A percentile compares a stretch with the other conserved stretches of the same genome.
Conservation (phyloP, 768 basidiomycete species). For the Podaxis sp. region DNA sequence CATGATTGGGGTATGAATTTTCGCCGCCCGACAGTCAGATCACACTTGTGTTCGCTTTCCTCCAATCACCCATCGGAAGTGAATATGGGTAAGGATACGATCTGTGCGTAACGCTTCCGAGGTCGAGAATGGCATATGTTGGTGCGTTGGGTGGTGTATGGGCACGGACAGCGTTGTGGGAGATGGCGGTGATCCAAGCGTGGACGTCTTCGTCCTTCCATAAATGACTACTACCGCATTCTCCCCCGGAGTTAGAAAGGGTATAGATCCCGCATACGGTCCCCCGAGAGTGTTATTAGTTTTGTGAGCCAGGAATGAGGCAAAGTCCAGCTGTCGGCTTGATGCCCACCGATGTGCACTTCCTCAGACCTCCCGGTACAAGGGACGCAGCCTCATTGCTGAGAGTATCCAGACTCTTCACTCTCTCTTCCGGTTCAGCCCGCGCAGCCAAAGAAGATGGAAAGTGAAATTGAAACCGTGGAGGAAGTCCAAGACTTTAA, state of each 20-base stretch:
- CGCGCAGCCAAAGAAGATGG: slow-evolving; percentile 33
- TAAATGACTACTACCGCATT: slow-evolving; percentile 90
- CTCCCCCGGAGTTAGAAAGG: slow-evolving; percentile 58
- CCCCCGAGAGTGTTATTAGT: slow-evolving; percentile 65
- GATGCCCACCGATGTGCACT: slow-evolving; percentile 86
- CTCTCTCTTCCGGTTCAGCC: slow-evolving; percentile 64
- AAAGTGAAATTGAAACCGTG: no score
- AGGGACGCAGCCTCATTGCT: slow-evolving; percentile 77
- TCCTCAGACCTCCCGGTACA: slow-evolving; percentile 66
- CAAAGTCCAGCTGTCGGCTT: slow-evolving; percentile 91
- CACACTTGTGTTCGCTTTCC: slow-evolving; percentile 55
- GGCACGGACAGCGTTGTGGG: slow-evolving; percentile 65
- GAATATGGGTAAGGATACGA: slow-evolving; percentile 63
- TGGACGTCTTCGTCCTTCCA: slow-evolving; percentile 96
- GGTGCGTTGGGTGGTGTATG: slow-evolving; percentile 28
- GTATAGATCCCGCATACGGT: slow-evolving; percentile 54
- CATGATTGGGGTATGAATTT: slow-evolving; percentile 66
- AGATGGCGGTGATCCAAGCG: slow-evolving; percentile 98
- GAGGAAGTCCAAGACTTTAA: no score
- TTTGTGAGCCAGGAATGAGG: slow-evolving; percentile 60
- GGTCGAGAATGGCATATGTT: slow-evolving; percentile 20
- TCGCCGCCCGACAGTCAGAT: slow-evolving; percentile 69
- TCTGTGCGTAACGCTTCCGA: slow-evolving; percentile 98
- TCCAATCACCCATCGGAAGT: neutral
- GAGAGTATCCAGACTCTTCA: slow-evolving; percentile 73